Percentiles rank a stretch among this genome's conserved stretches.
Evolutionary conservation across 768 basidiomycete genomes (phyloP).

Genomic region (Scleroderma bovista): DNA sequence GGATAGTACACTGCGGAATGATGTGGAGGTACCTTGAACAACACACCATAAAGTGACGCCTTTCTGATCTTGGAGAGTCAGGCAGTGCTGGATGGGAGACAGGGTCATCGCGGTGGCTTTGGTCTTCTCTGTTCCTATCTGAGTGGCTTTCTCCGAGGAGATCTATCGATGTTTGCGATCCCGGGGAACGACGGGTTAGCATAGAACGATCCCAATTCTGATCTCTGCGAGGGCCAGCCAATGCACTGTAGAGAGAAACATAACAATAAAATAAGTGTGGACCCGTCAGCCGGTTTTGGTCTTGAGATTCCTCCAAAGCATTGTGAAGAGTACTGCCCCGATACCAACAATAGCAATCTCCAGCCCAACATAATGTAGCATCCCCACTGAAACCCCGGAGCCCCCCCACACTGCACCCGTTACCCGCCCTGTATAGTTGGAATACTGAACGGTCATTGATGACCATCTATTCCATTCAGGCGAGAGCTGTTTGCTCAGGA

Average conservation of each 20-base stretch:
- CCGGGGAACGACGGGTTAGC: too few species aligned
- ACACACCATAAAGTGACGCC: too few species aligned
- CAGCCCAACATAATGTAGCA: slow-evolving; percentile 53
- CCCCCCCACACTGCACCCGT: slow-evolving; percentile 68
- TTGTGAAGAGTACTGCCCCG: slow-evolving; percentile 48
- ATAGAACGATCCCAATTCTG: too few species aligned
- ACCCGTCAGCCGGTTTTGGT: slow-evolving; percentile 50
- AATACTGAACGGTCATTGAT: slow-evolving; percentile 60
- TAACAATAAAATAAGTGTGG: not conserved
- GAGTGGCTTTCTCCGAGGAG: not conserved
- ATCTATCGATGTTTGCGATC: too few species aligned
- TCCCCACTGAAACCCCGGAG: slow-evolving; percentile 47
- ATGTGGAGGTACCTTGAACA: too few species aligned
- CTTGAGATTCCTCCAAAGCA: slow-evolving; percentile 59
- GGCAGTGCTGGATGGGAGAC: too few species aligned
- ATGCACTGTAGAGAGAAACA: too few species aligned
- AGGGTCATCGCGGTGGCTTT: not conserved
- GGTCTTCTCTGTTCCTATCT: not conserved
- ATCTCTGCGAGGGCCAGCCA: too few species aligned
- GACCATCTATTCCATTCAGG: slow-evolving; percentile 51
- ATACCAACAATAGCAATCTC: slow-evolving; percentile 58
- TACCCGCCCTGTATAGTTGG: slow-evolving; percentile 61
- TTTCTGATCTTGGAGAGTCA: too few species aligned
- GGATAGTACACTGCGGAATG: too few species aligned
- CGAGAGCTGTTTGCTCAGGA: slow-evolving; percentile 66